Evolutionary conservation across 1,284 basidiomycete species (phyloP).

Genomic region (Ganoderma meredithae): DNA sequence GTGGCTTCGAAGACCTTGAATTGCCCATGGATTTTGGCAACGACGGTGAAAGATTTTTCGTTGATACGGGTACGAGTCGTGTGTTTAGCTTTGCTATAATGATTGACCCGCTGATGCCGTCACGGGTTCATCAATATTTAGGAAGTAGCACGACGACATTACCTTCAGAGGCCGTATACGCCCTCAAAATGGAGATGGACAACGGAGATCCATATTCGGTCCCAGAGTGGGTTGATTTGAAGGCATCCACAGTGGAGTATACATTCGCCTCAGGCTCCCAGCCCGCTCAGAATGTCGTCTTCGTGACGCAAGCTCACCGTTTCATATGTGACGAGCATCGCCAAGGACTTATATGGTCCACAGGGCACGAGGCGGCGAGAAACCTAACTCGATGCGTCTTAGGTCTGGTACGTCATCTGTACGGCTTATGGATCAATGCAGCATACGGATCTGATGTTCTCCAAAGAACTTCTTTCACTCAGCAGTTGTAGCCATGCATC

Average conservation of each 20-base stretch:
- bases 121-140: background rate
- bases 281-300: background rate
- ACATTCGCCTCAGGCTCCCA: background rate
- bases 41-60: background rate
- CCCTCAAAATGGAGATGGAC: background rate
- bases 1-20: background rate
- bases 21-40: background rate
- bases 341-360: background rate
- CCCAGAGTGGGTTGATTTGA: background rate
- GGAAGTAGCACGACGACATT: background rate
- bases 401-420: background rate
- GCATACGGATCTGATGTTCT: background rate
- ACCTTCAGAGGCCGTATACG: background rate
- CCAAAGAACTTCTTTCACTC: background rate
- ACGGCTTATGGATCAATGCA: background rate
- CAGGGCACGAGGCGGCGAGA: no score
- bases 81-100: no score
- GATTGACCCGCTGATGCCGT: no score
- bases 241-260: background rate
- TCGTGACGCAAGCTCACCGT: background rate
- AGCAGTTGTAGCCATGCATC: background rate
- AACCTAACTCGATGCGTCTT: background rate
- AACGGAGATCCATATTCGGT: background rate
- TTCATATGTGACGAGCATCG: background rate
- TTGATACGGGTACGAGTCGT: background rate